A percentile compares a stretch with the other conserved stretches of the same genome.
These are phyloP conservation scores for Phaeosphaeria sp. DNA, from an alignment of 2,329 filamentous ascomycete species.

Conservation along the genomic window DNA sequence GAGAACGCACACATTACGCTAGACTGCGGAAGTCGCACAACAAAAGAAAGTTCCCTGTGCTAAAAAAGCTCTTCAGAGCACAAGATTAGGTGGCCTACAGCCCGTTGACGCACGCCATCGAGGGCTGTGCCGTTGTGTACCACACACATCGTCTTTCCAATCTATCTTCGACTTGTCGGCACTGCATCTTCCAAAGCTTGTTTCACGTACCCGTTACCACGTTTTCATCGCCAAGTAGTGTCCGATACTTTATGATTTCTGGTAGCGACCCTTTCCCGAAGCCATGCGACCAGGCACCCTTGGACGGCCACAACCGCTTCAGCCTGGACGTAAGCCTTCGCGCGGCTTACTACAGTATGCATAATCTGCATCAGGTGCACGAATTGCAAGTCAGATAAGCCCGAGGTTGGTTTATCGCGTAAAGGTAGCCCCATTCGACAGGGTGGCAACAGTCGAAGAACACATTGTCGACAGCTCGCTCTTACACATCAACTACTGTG, in stretches of 20 bases:
- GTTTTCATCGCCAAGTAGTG: neutral
- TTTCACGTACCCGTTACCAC: slow-evolving; percentile 1
- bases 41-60: slow-evolving; percentile 1
- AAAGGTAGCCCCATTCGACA: neutral
- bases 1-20: neutral
- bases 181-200: neutral
- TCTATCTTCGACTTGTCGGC: neutral
- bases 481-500: neutral
- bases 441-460: neutral
- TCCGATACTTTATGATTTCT: neutral
- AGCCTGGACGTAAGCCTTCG: neutral
- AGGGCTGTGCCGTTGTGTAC: neutral
- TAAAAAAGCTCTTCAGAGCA: neutral
- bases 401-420: neutral
- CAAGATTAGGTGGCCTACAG: neutral
- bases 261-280: neutral
- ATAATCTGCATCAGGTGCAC: neutral
- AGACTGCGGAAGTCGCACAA: neutral
- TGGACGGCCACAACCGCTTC: neutral
- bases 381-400: neutral
- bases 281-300: neutral
- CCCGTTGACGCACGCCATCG: neutral
- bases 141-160: neutral
- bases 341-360: neutral
- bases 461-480: neutral